A percentile compares a stretch with the other conserved stretches of the same genome.
Evolutionary conservation across 2,329 filamentous ascomycete species (phyloP).

Genomic region (Helminthosporium solani): DNA sequence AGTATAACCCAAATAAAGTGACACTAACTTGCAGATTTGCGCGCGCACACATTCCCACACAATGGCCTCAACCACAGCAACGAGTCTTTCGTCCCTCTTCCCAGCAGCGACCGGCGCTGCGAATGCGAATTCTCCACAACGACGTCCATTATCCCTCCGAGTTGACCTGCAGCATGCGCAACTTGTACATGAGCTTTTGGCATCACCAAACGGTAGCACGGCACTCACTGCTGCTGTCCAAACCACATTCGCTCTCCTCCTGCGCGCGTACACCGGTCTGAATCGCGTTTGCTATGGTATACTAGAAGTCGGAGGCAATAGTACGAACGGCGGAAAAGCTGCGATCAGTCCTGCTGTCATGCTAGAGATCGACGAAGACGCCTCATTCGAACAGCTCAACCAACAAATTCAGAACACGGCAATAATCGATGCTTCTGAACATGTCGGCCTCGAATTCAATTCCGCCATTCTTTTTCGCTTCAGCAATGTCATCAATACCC

Average conservation of each 20-base stretch:
- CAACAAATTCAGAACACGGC: not conserved
- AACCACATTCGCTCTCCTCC: constrained; percentile 34
- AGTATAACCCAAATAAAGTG: constrained; percentile 7
- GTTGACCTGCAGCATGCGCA: constrained; percentile 18
- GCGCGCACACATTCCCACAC: too few species aligned
- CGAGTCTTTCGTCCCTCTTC: constrained; percentile 15
- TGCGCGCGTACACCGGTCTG: constrained; percentile 36
- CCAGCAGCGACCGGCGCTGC: constrained; percentile 8
- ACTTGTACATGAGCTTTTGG: constrained; percentile 14
- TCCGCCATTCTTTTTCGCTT: constrained; percentile 19
- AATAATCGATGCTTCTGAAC: not conserved
- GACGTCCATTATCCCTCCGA: constrained; percentile 20
- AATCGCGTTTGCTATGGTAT: constrained; percentile 46
- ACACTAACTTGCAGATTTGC: constrained; percentile 11
- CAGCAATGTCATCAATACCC: constrained; percentile 2
- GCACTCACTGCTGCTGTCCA: constrained; percentile 12
- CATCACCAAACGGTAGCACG: constrained; percentile 4
- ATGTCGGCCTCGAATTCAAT: constrained; percentile 12
- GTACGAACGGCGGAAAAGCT: not conserved
- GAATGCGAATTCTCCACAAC: constrained; percentile 6
- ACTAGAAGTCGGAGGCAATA: constrained; percentile 13
- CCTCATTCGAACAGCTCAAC: constrained; percentile 12
- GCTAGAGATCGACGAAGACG: constrained; percentile 9
- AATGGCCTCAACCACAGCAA: constrained; percentile 11
- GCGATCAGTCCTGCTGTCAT: constrained; percentile 2